Base-by-base conservation (phyloP, 225 moss, liverwort and hornwort species). In the Ulota crispa region DNA sequence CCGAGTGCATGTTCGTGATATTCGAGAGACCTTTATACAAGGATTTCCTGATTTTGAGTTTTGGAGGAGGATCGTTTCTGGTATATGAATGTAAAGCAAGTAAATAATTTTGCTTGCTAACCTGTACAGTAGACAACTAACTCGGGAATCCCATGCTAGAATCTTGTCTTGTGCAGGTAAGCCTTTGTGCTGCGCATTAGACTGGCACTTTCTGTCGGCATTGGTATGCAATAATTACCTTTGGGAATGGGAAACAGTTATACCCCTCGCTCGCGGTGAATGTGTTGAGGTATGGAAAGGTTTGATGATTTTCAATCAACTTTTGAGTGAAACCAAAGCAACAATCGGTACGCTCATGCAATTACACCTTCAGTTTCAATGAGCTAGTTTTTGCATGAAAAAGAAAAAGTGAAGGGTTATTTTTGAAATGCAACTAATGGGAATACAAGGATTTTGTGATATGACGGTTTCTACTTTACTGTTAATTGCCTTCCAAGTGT, bases 1-100 rank as follows among this genome's bases (percentile, higher is more conserved):
- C 11, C 55, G 68, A 86, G 43, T 63, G 36, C 28, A 43, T 79
- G 78, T 27, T 82, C 19, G 28, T 63, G 60, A 36, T 32, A 72
- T 82, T 43, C 67, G 66, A 53, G 61, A 72, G 67, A 42, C 23
- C 3, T n/a, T 20, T 42, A 36, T 47, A 7, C 50, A 47, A 27
- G 6, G 6, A 19, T 50, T 23, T 69, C 27, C 24, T 43, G 34
- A 45, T 73, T 82, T 26, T 43, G 19, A 67, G 74, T 53, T 15
- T 31, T 43, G 57, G 65, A 79, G 70, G 53, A 76, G 50, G 20
- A 16, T 70, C 70, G 50, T 45, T 5, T 34, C n/a, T 27, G 43
- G 45, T 55, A 31, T 28, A 24, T 4, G 39, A 68, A 68, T 6
- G 13, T 39, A 39, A 24, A 57, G 37, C 56, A 59, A 64, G 50